Conservation (phyloP, 1,139 yeast genomes). For the Geotrichum klebahnii region DNA sequence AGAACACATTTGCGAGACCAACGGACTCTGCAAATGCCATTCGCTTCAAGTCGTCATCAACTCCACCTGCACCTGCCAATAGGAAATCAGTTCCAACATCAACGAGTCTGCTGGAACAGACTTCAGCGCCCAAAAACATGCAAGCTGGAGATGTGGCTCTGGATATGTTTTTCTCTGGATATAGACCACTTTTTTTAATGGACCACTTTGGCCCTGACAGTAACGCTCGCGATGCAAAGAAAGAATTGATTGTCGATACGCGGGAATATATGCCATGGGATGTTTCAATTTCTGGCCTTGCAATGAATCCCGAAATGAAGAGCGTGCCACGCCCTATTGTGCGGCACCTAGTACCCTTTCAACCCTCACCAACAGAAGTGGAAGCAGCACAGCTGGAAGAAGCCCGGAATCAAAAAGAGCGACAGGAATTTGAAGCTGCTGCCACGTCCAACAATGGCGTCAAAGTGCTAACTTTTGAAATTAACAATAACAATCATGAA, state of each 20-base stretch:
- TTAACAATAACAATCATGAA: conserved; percentile 4
- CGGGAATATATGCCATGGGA: conserved; percentile 25
- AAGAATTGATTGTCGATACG: conserved; percentile 10
- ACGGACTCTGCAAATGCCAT: neutral
- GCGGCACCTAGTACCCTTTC: conserved; percentile 24
- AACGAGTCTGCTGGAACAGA: conserved; percentile 7
- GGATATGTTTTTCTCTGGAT: conserved; percentile 35
- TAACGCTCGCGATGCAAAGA: neutral
- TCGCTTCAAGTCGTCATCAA: conserved; percentile 21
- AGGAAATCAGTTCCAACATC: conserved; percentile 5
- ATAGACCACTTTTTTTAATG: conserved; percentile 33
- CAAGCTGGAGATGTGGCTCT: conserved; percentile 26
- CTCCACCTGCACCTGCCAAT: conserved; percentile 19
- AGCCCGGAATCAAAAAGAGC: conserved; percentile 14
- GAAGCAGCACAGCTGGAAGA: conserved; percentile 18
- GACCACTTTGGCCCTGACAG: conserved; percentile 13
- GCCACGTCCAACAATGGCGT: conserved; percentile 4
- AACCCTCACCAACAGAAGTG: conserved; percentile 19
- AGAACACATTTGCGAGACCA: neutral
- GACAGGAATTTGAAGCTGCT: neutral
- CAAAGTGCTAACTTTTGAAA: conserved; percentile 13
- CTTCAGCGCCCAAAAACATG: conserved; percentile 10
- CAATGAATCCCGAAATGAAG: conserved; percentile 26
- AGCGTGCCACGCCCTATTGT: conserved; percentile 27
- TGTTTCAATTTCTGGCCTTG: conserved; percentile 25